These are phyloP conservation scores for Metschnikowia amazonensis DNA, from an alignment of 805 yeast species.

Conservation along the genomic window DNA sequence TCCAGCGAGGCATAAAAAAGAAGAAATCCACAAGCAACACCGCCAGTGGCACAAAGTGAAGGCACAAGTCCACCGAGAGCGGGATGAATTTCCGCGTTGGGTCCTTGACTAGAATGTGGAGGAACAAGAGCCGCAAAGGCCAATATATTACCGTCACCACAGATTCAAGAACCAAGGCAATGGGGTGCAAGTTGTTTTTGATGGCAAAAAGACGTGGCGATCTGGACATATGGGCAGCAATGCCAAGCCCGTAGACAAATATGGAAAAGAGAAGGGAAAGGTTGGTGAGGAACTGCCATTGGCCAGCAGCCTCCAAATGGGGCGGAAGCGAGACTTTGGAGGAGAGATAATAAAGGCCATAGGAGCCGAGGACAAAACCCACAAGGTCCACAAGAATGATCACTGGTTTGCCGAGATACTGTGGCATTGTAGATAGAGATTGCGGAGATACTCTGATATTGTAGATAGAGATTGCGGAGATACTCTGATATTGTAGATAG, in stretches of 20 bases:
- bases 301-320: constrained; percentile 54
- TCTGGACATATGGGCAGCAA: constrained; percentile 31
- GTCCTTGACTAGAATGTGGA: constrained; percentile 44
- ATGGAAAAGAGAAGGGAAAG: constrained; percentile 50
- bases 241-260: constrained; percentile 38
- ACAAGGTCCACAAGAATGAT: constrained; percentile 23
- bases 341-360: constrained; percentile 24
- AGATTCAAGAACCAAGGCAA: constrained; percentile 55
- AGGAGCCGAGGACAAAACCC: constrained; percentile 27
- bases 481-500: too few relatives aligned
- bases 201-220: constrained; percentile 24
- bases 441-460: too few relatives aligned
- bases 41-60: constrained; percentile 58
- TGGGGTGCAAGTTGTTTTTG: constrained; percentile 47
- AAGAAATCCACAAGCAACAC: constrained; percentile 54
- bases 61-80: constrained; percentile 47
- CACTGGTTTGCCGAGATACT: constrained; percentile 30
- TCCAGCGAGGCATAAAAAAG: constrained; percentile 47
- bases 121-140: constrained; percentile 56
- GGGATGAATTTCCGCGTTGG: constrained; percentile 40
- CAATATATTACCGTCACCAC: constrained; percentile 66
- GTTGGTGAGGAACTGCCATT: constrained; percentile 69
- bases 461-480: too few relatives aligned
- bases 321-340: constrained; percentile 41
- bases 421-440: too few relatives aligned